Evolutionary conservation across 192 early-diverging fungal species (phyloP).

Genomic region (Coemansia sp.): DNA sequence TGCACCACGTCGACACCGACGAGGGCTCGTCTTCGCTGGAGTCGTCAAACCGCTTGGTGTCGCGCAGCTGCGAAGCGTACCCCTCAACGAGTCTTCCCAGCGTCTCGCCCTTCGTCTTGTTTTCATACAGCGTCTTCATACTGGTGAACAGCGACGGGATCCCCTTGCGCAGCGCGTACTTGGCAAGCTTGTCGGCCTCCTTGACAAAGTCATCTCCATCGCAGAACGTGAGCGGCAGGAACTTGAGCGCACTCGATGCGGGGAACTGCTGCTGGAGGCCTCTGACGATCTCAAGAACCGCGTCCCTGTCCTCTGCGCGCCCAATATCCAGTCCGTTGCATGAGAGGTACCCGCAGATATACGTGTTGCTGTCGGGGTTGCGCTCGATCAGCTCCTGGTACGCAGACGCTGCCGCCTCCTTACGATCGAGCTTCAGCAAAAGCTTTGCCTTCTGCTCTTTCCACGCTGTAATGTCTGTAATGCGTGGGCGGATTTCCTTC

Average conservation of each 20-base stretch:
- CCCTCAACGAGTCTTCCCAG: constrained; percentile 70
- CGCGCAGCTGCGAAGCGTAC: constrained; percentile 56
- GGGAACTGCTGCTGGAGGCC: constrained; percentile 72
- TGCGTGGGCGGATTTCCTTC: constrained; percentile 67
- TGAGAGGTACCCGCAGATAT: constrained; percentile 69
- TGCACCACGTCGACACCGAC: constrained; percentile 83
- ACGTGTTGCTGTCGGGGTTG: constrained; percentile 80
- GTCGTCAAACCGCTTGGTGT: constrained; percentile 53
- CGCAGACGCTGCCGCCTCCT: constrained; percentile 70
- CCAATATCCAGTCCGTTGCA: constrained; percentile 42
- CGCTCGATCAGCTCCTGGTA: constrained; percentile 74
- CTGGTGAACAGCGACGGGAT: constrained; percentile 91
- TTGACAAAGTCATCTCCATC: constrained; percentile 65
- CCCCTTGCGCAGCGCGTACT: constrained; percentile 80
- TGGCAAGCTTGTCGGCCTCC: constrained; percentile 67
- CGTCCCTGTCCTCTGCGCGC: constrained; percentile 29
- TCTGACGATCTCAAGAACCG: constrained; percentile 45
- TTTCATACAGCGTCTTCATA: constrained; percentile 70
- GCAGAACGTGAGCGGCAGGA: constrained; percentile 74
- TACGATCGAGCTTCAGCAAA: constrained; percentile 65
- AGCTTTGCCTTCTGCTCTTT: constrained; percentile 76
- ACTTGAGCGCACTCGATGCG: constrained; percentile 77
- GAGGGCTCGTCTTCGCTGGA: constrained; percentile 67
- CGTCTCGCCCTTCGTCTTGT: constrained; percentile 64
- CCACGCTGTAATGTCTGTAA: constrained; percentile 73